Base-by-base conservation (phyloP, 2,329 filamentous ascomycete species). In the Scorias spongiosa region DNA sequence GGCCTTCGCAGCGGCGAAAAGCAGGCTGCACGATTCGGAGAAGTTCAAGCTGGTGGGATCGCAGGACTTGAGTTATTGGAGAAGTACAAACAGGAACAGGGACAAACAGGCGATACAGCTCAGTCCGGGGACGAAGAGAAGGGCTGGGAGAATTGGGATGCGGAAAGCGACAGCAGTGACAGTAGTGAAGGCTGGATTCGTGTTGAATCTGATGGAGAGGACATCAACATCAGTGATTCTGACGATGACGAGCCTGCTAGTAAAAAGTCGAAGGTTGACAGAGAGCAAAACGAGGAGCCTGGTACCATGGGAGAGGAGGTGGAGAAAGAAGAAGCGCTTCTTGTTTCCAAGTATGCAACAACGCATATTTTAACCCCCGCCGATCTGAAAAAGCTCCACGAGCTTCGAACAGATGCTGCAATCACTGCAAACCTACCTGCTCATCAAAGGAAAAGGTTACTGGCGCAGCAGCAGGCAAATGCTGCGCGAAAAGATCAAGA, bases 321-420 rank as follows among this genome's bases (percentile, higher is more conserved):
- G 0, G 49, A 51, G 28, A 56, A 52, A 39, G 48, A 50, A 47
- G 50, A 58, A 43, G 57, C 59, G 40, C 52, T 57, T 11, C 60
- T 59, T 12, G 56, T 66, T 29, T 78, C 81, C 10, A 86, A 79
- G 55, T 76, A 95, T 38, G 88, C 88, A n/a, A 94, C 85, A 0
- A 93, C 85, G 2, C 82, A 84, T 41, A 93, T 98, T 51, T 79
- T 98, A 48, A 98, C 91, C 0, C 91, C 91, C 0, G 91, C 91
- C 10, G 91, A 98, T 63, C 75, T 96, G n/a, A 81, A 84, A 53
- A 96, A 96, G 62, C 80, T 98, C 15, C 79, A 85, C 48, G 89
- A 95, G 64, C 78, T 98, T 18, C 84, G 85, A 40, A 71, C 83
- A 41, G 71, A 81, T 38, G 78, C 85, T 15, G 75, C 76, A 30